A percentile compares a stretch with the other conserved stretches of the same genome.
phyloP scores from a whole-genome alignment of 768 basidiomycete genomes.

The Lepiota brunneoincarnata region DNA sequence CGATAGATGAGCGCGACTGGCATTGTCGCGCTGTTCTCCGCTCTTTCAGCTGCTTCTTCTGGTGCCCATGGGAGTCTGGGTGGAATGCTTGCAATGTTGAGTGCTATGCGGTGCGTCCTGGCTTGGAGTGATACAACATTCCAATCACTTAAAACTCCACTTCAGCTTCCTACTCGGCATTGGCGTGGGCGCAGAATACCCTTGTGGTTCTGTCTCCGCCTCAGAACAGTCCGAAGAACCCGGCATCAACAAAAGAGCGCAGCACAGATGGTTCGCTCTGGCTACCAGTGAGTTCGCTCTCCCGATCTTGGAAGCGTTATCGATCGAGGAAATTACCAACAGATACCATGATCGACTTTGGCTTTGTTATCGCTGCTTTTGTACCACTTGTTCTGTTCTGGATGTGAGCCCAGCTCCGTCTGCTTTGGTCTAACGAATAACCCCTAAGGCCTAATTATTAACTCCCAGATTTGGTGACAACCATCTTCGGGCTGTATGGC shows the following conservation, averaged over 20 bases:
- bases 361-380: constrained; percentile 77
- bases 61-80: constrained; percentile 71
- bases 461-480: constrained; percentile 61
- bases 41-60: constrained; percentile 76
- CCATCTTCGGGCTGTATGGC: constrained; percentile 87
- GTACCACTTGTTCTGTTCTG: constrained; percentile 84
- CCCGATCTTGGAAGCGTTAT: not conserved
- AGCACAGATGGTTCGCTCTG: constrained; percentile 83
- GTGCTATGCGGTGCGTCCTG: constrained; percentile 62
- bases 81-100: constrained; percentile 77
- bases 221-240: constrained; percentile 89
- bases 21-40: constrained; percentile 84
- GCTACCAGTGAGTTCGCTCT: constrained; percentile 69
- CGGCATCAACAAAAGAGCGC: constrained; percentile 72
- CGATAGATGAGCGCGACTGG: constrained; percentile 50
- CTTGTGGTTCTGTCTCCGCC: constrained; percentile 85
- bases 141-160: not conserved
- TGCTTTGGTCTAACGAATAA: not conserved
- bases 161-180: constrained; percentile 83
- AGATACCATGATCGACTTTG: constrained; percentile 86
- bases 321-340: not conserved
- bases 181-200: constrained; percentile 87
- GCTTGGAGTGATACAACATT: not conserved
- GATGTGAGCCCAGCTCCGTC: constrained; percentile 59
- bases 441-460: constrained; percentile 4